These are phyloP conservation scores for Digitaria exilis DNA, from an alignment of 202 grass and related monocot species.

Conservation along the genomic window DNA sequence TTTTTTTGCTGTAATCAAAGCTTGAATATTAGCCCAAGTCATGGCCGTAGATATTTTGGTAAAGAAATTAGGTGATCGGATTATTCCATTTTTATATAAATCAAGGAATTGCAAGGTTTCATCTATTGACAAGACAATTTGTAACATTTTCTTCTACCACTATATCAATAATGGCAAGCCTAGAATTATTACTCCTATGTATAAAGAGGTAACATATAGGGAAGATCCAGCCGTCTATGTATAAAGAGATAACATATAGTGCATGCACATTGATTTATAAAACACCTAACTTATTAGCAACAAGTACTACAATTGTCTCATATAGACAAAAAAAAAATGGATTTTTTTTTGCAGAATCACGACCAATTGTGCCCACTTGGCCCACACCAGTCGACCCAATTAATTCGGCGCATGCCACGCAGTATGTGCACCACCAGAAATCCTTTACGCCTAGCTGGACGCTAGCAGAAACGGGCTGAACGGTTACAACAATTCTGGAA, in stretches of 20 bases:
- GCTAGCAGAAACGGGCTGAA: slow-evolving; percentile 1
- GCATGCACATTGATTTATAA: background rate
- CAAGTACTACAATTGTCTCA: background rate
- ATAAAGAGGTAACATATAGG: background rate
- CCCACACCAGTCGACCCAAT: too few species aligned
- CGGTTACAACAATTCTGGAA: slow-evolving; percentile 3
- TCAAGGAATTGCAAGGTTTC: background rate
- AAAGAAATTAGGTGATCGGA: too few species aligned
- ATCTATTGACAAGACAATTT: background rate
- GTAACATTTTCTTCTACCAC: background rate
- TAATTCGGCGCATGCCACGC: too few species aligned
- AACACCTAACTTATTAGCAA: background rate
- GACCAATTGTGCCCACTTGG: too few species aligned
- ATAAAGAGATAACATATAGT: background rate
- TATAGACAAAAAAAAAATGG: background rate
- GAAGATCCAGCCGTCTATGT: too few species aligned
- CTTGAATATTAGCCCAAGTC: too few species aligned
- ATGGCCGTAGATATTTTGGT: too few species aligned
- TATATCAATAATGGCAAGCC: background rate
- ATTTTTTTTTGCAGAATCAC: too few species aligned
- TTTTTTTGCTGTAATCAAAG: too few species aligned
- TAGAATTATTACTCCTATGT: background rate
- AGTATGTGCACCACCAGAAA: background rate
- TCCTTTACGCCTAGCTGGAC: background rate
- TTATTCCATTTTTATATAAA: background rate